A percentile compares a stretch with the other conserved stretches of the same genome.
phyloP scores from a whole-genome alignment of 2,329 filamentous ascomycete species.

The Colletotrichum shisoi region DNA sequence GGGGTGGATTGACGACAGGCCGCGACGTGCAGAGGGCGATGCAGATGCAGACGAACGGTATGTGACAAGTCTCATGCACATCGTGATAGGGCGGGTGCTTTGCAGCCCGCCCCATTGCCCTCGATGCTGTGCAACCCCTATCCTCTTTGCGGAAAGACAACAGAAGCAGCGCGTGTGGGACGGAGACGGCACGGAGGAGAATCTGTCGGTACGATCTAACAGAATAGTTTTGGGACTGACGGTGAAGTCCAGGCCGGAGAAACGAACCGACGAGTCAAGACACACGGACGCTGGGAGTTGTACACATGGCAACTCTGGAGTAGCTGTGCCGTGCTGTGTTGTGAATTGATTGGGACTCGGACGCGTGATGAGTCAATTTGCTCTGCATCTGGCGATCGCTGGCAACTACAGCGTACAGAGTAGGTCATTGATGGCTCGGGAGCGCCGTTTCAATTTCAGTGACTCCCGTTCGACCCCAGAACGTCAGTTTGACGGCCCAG shows the following conservation, averaged over 20 bases:
- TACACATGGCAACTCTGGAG: background rate
- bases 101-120: background rate
- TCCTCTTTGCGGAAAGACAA: conserved; percentile 7
- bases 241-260: background rate
- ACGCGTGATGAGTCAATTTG: conserved; percentile 19
- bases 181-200: conserved; percentile 2
- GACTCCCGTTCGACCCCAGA: background rate
- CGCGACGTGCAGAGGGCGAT: conserved; percentile 6
- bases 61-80: conserved; percentile 16
- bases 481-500: conserved; percentile 3
- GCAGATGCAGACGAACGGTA: conserved; percentile 12
- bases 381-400: background rate
- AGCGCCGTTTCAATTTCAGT: conserved; percentile 34
- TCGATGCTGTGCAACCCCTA: conserved; percentile 5
- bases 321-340: conserved; percentile 21
- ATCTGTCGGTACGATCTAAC: background rate
- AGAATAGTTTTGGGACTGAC: background rate
- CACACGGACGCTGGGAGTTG: background rate
- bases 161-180: background rate
- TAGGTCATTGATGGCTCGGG: conserved; percentile 17
- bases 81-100: conserved; percentile 12
- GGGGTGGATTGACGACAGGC: conserved; percentile 13
- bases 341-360: conserved; percentile 34
- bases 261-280: background rate
- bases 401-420: too few relatives aligned